Conservation (phyloP, 495 filamentous ascomycete species). For the Entonaema liquescens region DNA sequence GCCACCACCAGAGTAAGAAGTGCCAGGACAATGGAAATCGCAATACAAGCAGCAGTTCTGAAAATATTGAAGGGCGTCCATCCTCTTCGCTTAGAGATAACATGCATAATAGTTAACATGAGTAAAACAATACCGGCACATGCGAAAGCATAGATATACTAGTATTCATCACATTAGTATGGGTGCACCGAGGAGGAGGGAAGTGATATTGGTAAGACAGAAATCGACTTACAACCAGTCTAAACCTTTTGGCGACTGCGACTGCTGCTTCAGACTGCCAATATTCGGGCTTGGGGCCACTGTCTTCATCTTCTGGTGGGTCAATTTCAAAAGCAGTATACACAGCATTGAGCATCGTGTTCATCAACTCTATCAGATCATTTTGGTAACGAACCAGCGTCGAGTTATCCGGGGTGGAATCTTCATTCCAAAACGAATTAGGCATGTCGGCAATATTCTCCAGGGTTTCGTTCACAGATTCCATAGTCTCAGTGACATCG, state of each 20-base stretch:
- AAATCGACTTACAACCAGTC: constrained; percentile 46
- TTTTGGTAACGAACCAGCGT: constrained; percentile 1
- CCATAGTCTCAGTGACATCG: constrained; percentile 23
- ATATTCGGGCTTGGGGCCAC: constrained; percentile 1
- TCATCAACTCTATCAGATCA: constrained; percentile 31
- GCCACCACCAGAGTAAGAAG: constrained; percentile 43
- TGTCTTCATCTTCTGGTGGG: constrained; percentile 38
- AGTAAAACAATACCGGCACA: constrained; percentile 56
- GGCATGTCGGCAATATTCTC: constrained; percentile 37
- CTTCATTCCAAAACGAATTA: constrained; percentile 37
- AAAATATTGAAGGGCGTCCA: constrained; percentile 49
- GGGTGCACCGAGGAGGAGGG: background rate
- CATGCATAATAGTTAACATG: constrained; percentile 50
- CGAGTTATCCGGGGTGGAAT: constrained; percentile 10
- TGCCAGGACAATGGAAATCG: constrained; percentile 44
- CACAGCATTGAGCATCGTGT: constrained; percentile 44
- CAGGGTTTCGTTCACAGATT: constrained; percentile 36
- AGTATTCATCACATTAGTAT: constrained; percentile 4
- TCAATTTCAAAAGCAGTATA: constrained; percentile 46
- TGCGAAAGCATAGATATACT: constrained; percentile 57
- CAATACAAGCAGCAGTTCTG: constrained; percentile 49
- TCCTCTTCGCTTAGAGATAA: constrained; percentile 45
- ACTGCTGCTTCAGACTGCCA: constrained; percentile 26
- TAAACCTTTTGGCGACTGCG: constrained; percentile 35
- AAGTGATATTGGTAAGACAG: background rate